Percentiles rank a stretch among this genome's conserved stretches.
Evolutionary conservation across 139 green algal species (phyloP).

Genomic region (Coelastrella sp.): DNA sequence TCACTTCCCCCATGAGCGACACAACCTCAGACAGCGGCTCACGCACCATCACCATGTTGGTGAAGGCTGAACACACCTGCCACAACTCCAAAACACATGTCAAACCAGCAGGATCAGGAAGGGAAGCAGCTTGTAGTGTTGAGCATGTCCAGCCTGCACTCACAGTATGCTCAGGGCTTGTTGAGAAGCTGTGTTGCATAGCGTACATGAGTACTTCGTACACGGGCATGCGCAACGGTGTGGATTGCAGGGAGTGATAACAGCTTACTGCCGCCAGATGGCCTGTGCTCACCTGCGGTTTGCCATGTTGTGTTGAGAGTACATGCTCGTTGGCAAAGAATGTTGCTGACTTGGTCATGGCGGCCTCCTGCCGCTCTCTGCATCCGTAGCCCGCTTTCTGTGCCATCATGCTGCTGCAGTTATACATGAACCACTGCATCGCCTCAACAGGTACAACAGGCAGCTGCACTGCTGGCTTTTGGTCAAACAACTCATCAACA

Average conservation of each 20-base stretch:
- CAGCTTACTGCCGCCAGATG: neutral
- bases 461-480: neutral
- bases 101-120: neutral
- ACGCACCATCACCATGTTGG: slow-evolving; percentile 36
- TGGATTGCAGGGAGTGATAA: neutral
- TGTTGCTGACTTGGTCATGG: slow-evolving; percentile 17
- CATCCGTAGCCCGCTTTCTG: slow-evolving; percentile 32
- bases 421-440: slow-evolving; percentile 35
- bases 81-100: too few relatives aligned
- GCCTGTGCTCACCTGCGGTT: slow-evolving; percentile 5
- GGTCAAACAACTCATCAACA: neutral
- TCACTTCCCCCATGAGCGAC: slow-evolving; percentile 25
- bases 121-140: neutral
- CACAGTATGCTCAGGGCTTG: too few relatives aligned
- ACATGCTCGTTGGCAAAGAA: slow-evolving; percentile 43
- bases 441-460: neutral
- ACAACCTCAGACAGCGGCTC: slow-evolving; percentile 21
- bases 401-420: neutral
- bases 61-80: slow-evolving; percentile 24
- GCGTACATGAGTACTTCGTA: neutral
- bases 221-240: neutral
- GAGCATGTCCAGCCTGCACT: neutral
- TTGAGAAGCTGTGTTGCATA: neutral
- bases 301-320: neutral
- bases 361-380: slow-evolving; percentile 9